These are phyloP conservation scores for Arabidopsis lyrata DNA, from an alignment of 441 rosid species.

Conservation along the genomic window DNA sequence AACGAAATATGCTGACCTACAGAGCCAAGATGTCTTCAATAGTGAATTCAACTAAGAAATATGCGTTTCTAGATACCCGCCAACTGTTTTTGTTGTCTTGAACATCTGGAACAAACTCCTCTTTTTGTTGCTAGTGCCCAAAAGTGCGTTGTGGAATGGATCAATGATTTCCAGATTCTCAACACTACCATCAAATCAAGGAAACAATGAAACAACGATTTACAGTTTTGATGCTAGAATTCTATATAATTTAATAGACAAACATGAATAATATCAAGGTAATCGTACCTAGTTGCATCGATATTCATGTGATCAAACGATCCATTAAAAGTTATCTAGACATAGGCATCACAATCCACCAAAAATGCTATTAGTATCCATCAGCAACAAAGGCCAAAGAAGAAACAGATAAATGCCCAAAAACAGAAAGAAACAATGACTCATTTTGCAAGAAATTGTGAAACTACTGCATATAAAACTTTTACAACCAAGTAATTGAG, in stretches of 20 bases:
- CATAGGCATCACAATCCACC: slow-evolving; percentile 26
- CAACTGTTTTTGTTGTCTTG: slow-evolving; percentile 93
- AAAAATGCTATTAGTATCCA: slow-evolving; percentile 31
- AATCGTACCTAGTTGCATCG: slow-evolving; percentile 88
- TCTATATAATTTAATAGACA: slow-evolving; percentile 32
- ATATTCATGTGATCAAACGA: slow-evolving; percentile 98
- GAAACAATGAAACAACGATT: slow-evolving; percentile 22
- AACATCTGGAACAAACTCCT: slow-evolving; percentile 96
- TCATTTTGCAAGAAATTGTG: slow-evolving; percentile 12
- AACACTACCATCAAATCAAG: slow-evolving; percentile 65
- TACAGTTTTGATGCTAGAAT: not conserved
- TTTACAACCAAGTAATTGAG: not conserved
- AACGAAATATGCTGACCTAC: slow-evolving; percentile 24
- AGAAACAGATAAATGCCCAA: slow-evolving; percentile 12
- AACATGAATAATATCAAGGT: slow-evolving; percentile 26
- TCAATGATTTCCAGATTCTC: slow-evolving; percentile 94
- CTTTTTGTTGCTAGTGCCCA: slow-evolving; percentile 95
- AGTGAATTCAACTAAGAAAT: slow-evolving; percentile 1
- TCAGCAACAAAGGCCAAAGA: no score
- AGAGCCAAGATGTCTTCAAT: no score
- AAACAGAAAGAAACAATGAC: not conserved
- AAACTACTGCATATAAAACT: slow-evolving; percentile 15
- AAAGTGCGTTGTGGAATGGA: slow-evolving; percentile 80
- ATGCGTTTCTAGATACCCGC: slow-evolving; percentile 70
- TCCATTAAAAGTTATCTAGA: slow-evolving; percentile 96